Evolutionary conservation across 179 eudicot species (phyloP), one percentile per base, ranked within the genome.

Genomic region (Pouteria campechiana): DNA sequence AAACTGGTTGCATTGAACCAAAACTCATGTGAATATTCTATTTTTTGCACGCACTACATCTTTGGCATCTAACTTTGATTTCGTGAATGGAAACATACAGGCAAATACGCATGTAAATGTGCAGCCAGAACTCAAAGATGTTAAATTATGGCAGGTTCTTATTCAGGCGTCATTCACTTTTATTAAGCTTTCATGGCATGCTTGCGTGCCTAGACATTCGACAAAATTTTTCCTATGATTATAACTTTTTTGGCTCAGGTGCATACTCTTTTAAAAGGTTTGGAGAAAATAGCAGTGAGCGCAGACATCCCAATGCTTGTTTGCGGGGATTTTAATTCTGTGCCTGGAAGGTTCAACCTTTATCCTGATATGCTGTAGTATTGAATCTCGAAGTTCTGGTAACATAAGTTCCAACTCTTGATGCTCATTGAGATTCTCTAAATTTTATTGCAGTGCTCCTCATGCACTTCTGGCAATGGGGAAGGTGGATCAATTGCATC

Each of bases 231-330:
- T 32, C 9, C 4, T 14, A 30, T 55, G 16, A 4, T 17, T 2
- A 15, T 16, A 8, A 23, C 38, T n/a, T 33, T 5, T 9, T 34
- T 42, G 9, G 16, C 35, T 49, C 35, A 90, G 99, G 99, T 90
- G 49, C 92, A 90, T 63, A 90, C 99, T 15, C 66, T 90, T 29
- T 52, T 90, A 37, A 90, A 90, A 69, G 99, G 96, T 34, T 58
- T 90, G 67, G 99, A 90, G 64, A 90, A 90, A 68, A 90, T 90
- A 48, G 94, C 99, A 64, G 75, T 67, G 16, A 87, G 94, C 69
- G 96, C 94, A 20, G 92, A 87, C 67, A 90, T 90, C 48, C 99
- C 99, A 3, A 90, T 90, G 96, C 48, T 90, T 66, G 90, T 90
- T 4, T 90, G 98, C 45, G 98, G 98, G 17, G 98, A 90, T 81